phyloP scores from a whole-genome alignment of 352 stramenopile genomes.

The Phytophthora ohioensis region DNA sequence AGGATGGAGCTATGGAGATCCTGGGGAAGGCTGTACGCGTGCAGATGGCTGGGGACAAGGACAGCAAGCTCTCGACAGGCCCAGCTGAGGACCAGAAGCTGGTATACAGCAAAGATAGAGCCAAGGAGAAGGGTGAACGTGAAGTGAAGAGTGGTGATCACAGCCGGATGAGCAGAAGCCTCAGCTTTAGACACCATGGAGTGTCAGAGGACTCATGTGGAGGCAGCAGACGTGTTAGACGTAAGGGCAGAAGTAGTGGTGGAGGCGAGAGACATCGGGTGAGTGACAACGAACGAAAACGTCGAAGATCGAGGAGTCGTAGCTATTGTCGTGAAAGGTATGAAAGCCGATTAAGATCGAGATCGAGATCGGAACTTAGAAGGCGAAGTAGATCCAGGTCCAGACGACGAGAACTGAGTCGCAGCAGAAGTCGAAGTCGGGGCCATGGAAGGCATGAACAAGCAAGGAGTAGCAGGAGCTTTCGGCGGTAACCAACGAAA shows the following conservation, averaged over 20 bases:
- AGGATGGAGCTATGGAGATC: constrained; percentile 58
- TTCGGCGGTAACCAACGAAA: constrained; percentile 2
- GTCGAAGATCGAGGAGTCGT: constrained; percentile 17
- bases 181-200: constrained; percentile 1
- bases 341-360: constrained; percentile 20
- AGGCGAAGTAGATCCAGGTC: constrained; percentile 25
- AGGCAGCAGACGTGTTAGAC: constrained; percentile 1
- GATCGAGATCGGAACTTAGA: constrained; percentile 10
- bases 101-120: background rate
- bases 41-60: constrained; percentile 66
- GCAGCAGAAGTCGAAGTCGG: constrained; percentile 33
- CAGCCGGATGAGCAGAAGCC: background rate
- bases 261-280: constrained; percentile 2
- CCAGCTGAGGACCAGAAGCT: constrained; percentile 5
- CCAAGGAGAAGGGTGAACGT: background rate
- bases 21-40: constrained; percentile 80
- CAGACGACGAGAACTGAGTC: constrained; percentile 8
- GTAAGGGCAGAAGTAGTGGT: constrained; percentile 21
- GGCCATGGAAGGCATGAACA: constrained; percentile 1
- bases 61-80: constrained; percentile 21
- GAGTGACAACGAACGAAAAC: background rate
- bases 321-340: background rate
- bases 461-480: constrained; percentile 16
- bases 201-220: constrained; percentile 4
- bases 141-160: background rate